Evolutionary conservation across 305 asterid species (phyloP), one percentile per base, ranked within the genome.

Genomic region (Rubia balearica): DNA sequence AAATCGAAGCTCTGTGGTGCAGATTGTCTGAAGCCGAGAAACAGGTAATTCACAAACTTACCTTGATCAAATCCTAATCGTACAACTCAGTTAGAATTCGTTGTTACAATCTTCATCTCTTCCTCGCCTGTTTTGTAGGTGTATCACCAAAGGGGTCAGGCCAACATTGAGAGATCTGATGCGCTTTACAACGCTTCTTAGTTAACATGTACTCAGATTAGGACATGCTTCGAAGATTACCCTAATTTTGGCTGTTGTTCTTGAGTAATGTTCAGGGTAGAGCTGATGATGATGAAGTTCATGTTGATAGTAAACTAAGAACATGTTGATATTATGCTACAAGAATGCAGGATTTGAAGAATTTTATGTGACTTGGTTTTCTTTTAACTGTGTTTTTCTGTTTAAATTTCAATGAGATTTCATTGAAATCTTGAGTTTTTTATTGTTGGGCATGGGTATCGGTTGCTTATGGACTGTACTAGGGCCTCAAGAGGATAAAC

Each of bases 131-230:
- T 69, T 61, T 57, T 81, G 71, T 92, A 94, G 99, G 98, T 91
- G 69, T 94, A 94, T 87, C 95, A 89, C 72, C 98, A 89, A 33
- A 94, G 80, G 71, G 98, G 99, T 38, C 68, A 84, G 87, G 81
- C 81, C 71, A 96, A 94, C 76, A 89, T 87, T 84, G 99, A 91
- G 80, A 84, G 99, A 75, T 90, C 91, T 89, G 97, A 94, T 78
- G 84, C 91, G 97, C 69, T 77, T 74, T 94, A 91, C 78, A 87
- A 88, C 73, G 80, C 95, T 11, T 80, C 96, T 46, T 68, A 83
- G 67, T 74, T 79, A 51, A 69, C 76, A 72, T 67, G 70, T 62
- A 14, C 40, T 16, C 46, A 33, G 36, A 33, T 33, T 62, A 72
- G 61, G 68, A 67, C 40, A 49, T 41, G 62, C 55, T 27, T 36